phyloP scores from a whole-genome alignment of 176 grass and related monocot genomes.

The Tillandsia fasciculata region DNA sequence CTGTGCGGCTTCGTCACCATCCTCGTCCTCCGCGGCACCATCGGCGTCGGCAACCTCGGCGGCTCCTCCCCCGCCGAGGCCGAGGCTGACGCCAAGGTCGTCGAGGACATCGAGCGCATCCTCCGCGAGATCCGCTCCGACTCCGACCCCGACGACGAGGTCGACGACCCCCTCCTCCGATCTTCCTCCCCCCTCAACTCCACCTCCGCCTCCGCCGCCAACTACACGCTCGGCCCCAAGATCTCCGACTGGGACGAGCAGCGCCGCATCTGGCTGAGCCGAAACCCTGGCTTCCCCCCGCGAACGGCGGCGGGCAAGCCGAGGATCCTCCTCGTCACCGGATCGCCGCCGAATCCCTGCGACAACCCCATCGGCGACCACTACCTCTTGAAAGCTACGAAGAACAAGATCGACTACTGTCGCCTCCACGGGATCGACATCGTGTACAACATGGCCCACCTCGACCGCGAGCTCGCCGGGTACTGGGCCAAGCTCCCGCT shows the following conservation, averaged over 20 bases:
- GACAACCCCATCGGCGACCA: slow-evolving; percentile 62
- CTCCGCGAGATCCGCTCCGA: slow-evolving; percentile 62
- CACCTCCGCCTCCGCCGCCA: slow-evolving; percentile 29
- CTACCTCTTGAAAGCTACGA: slow-evolving; percentile 65
- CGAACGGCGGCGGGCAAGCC: slow-evolving; percentile 24
- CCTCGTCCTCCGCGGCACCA: slow-evolving; percentile 56
- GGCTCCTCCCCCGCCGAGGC: neutral
- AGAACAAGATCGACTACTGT: slow-evolving; percentile 95
- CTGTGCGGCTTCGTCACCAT: slow-evolving; percentile 65
- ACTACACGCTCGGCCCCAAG: slow-evolving; percentile 60
- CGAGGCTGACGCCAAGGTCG: slow-evolving; percentile 25
- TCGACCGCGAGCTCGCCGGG: slow-evolving; percentile 75
- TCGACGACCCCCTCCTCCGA: neutral
- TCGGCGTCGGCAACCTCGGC: slow-evolving; percentile 34
- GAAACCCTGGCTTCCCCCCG: slow-evolving; percentile 41
- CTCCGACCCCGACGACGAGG: slow-evolving; percentile 41
- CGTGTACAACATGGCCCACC: slow-evolving; percentile 79
- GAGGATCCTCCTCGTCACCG: slow-evolving; percentile 73
- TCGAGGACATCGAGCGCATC: slow-evolving; percentile 60
- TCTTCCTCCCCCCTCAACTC: slow-evolving; percentile 15
- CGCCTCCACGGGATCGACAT: slow-evolving; percentile 78
- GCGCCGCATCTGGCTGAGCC: slow-evolving; percentile 52
- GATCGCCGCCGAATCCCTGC: slow-evolving; percentile 54
- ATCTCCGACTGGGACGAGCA: slow-evolving; percentile 64
- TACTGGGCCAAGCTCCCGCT: slow-evolving; percentile 95